Percentiles rank a stretch among this genome's conserved stretches.
phyloP scores from a whole-genome alignment of 2,329 filamentous ascomycete species.

The Diaporthe ampelina region DNA sequence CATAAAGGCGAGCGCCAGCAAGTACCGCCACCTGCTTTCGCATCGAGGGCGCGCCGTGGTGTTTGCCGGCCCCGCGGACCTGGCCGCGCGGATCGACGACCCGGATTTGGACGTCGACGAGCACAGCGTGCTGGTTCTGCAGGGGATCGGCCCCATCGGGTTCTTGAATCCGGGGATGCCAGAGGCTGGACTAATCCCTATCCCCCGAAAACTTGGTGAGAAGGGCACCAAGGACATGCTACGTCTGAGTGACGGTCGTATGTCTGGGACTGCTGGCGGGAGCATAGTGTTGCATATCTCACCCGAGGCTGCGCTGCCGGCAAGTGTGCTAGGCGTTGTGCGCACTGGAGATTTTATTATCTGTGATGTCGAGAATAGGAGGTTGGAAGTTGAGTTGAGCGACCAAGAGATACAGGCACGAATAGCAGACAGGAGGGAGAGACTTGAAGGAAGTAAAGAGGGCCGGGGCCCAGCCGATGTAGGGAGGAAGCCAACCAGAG shows the following conservation, averaged over 20 bases:
- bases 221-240: conserved; percentile 84
- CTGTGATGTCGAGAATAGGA: conserved; percentile 79
- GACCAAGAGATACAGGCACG: conserved; percentile 78
- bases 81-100: conserved; percentile 74
- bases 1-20: conserved; percentile 89
- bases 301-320: conserved; percentile 84
- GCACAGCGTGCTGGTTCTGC: conserved; percentile 80
- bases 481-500: conserved; percentile 56
- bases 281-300: conserved; percentile 92
- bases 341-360: conserved; percentile 82
- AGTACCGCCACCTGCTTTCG: conserved; percentile 73
- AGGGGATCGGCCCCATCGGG: conserved; percentile 90
- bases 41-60: conserved; percentile 67
- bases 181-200: conserved; percentile 76
- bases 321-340: conserved; percentile 83
- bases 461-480: conserved; percentile 43
- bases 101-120: conserved; percentile 72
- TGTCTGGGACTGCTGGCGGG: conserved; percentile 88
- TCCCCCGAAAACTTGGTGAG: conserved; percentile 82
- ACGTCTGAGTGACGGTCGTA: conserved; percentile 87
- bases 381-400: conserved; percentile 70
- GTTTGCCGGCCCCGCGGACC: conserved; percentile 83
- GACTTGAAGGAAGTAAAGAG: conserved; percentile 46
- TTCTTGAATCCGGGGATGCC: conserved; percentile 86
- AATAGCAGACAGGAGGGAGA: conserved; percentile 67